A percentile compares a stretch with the other conserved stretches of the same genome.
Conservation (phyloP, 768 basidiomycete species). For the Boletus pseudo-olivaceus region DNA sequence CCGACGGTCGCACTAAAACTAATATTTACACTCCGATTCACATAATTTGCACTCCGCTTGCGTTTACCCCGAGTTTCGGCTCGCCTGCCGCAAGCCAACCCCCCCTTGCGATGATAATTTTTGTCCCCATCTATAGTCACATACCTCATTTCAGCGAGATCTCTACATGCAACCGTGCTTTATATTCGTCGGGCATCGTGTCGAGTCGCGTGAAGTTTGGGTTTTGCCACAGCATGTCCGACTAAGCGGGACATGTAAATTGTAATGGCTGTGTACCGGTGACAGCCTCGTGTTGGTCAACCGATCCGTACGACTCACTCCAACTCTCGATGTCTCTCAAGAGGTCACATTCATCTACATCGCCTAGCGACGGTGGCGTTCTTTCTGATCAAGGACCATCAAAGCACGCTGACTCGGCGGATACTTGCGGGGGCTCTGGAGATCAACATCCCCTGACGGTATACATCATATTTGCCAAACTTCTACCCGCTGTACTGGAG, state of each 20-base stretch:
- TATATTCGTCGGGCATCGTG: no score
- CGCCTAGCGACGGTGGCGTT: not conserved
- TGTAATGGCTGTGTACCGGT: constrained; percentile 1
- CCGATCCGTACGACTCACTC: not conserved
- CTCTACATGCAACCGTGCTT: no score
- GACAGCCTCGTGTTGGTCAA: not conserved
- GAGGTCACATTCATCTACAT: constrained; percentile 6
- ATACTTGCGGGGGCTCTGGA: constrained; percentile 1
- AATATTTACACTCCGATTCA: no score
- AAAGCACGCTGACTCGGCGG: constrained; percentile 6
- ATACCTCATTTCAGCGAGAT: no score
- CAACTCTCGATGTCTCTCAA: constrained; percentile 11
- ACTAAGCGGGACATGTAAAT: not conserved
- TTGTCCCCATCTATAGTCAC: no score
- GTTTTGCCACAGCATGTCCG: not conserved
- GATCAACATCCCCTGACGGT: constrained; percentile 17
- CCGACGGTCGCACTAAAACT: no score
- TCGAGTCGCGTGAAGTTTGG: no score
- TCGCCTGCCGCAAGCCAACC: no score
- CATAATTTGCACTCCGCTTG: no score
- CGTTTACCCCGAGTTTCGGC: no score
- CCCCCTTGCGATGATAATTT: no score
- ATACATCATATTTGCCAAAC: constrained; percentile 33
- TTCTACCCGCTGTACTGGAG: constrained; percentile 20
- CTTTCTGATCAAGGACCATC: constrained; percentile 7